Evolutionary conservation across 2,329 filamentous ascomycete species (phyloP).

Genomic region (Incumbomyces lentus): DNA sequence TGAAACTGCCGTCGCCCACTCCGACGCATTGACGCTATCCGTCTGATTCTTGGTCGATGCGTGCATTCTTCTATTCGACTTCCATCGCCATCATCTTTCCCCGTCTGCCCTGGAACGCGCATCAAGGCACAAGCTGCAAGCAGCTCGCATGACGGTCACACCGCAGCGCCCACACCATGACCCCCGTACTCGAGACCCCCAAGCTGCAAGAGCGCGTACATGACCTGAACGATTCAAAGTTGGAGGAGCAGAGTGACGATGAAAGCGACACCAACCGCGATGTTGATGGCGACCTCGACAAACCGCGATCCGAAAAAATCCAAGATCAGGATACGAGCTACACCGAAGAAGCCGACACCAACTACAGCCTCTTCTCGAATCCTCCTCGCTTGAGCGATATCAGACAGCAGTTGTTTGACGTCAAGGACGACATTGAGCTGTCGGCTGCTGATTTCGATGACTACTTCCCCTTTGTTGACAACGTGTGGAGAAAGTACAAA

Average conservation of each 20-base stretch:
- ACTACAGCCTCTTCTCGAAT: constrained; percentile 30
- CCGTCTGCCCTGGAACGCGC: neutral
- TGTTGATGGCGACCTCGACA: constrained; percentile 10
- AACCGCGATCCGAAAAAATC: constrained; percentile 8
- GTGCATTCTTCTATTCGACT: neutral
- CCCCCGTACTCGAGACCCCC: neutral
- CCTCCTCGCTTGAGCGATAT: constrained; percentile 35
- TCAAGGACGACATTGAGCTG: constrained; percentile 37
- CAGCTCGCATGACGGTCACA: neutral
- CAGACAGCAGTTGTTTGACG: constrained; percentile 34
- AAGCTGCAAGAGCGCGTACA: neutral
- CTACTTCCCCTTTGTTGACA: constrained; percentile 41
- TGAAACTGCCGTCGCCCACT: neutral
- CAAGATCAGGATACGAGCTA: constrained; percentile 3
- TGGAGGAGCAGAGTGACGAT: constrained; percentile 6
- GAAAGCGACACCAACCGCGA: constrained; percentile 6
- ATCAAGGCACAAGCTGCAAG: no score
- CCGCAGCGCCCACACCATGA: neutral
- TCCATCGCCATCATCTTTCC: neutral
- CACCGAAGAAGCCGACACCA: constrained; percentile 7
- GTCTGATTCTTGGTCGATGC: neutral
- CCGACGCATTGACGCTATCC: neutral
- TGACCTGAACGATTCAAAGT: neutral
- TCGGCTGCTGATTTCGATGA: constrained; percentile 36
- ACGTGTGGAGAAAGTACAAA: constrained; percentile 41